Evolutionary conservation across 2,329 filamentous ascomycete species (phyloP).

Genomic region (Periconia digitata): DNA sequence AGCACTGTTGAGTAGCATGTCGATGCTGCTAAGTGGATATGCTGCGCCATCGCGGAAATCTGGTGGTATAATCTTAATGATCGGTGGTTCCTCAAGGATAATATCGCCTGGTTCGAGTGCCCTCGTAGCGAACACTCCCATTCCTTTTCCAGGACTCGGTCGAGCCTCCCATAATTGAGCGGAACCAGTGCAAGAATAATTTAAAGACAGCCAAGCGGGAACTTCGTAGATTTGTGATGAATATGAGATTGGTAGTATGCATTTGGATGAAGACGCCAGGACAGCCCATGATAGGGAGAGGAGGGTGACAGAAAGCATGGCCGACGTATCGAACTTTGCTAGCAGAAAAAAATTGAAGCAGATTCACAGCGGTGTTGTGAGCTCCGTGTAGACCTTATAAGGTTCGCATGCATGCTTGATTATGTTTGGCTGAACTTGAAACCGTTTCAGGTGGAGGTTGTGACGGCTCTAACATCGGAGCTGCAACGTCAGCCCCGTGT

Average conservation of each 20-base stretch:
- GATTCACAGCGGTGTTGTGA: neutral
- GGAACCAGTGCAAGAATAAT: conserved; percentile 25
- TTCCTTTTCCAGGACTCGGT: conserved; percentile 43
- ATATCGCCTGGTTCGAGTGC: conserved; percentile 42
- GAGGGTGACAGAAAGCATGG: neutral
- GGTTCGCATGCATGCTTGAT: neutral
- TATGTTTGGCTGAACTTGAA: neutral
- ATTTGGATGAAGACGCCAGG: conserved; percentile 9
- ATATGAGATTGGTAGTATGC: conserved; percentile 10
- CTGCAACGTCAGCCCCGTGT: neutral
- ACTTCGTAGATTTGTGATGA: conserved; percentile 6
- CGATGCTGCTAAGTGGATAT: conserved; percentile 28
- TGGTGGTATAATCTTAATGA: conserved; percentile 37
- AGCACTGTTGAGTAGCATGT: conserved; percentile 20
- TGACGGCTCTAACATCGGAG: neutral
- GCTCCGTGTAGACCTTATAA: neutral
- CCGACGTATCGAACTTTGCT: neutral
- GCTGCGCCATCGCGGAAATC: conserved; percentile 25
- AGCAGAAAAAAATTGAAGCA: neutral
- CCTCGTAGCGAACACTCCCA: conserved; percentile 45
- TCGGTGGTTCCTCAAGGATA: conserved; percentile 45
- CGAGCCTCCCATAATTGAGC: conserved; percentile 30
- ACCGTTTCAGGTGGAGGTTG: neutral
- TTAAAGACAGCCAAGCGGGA: conserved; percentile 16
- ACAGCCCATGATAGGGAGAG: conserved; percentile 1